Percentiles rank a stretch among this genome's conserved stretches.
Conservation (phyloP, 805 yeast species). For the Candida patagonica region DNA sequence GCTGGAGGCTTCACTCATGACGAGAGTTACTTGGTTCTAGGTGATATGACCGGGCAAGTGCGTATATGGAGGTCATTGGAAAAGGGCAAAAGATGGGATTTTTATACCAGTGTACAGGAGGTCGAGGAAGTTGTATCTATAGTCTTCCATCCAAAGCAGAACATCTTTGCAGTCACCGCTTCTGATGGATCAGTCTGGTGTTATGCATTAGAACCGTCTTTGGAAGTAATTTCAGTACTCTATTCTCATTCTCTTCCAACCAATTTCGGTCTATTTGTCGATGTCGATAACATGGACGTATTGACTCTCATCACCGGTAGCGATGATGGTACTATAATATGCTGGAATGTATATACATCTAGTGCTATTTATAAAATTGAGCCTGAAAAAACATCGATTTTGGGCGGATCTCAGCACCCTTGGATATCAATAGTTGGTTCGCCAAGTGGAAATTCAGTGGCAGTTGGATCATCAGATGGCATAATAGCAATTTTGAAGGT, state of each 20-base stretch:
- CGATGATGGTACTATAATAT: constrained; percentile 77
- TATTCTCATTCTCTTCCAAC: constrained; percentile 68
- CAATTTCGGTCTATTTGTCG: constrained; percentile 68
- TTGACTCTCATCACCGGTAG: constrained; percentile 65
- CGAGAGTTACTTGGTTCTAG: constrained; percentile 75
- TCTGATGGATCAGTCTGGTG: constrained; percentile 93
- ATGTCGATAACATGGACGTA: constrained; percentile 46
- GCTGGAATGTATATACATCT: constrained; percentile 83
- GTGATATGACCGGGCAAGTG: constrained; percentile 89
- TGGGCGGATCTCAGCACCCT: constrained; percentile 69
- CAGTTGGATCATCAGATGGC: constrained; percentile 86
- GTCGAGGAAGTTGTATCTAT: constrained; percentile 88
- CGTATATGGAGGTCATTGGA: constrained; percentile 61
- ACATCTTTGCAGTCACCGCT: constrained; percentile 84
- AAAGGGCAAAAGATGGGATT: constrained; percentile 78
- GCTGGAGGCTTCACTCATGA: constrained; percentile 75
- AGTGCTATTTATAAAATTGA: constrained; percentile 44
- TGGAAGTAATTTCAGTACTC: constrained; percentile 40
- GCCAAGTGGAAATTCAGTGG: constrained; percentile 46
- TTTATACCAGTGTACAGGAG: constrained; percentile 64
- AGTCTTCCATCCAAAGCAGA: constrained; percentile 63
- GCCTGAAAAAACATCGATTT: constrained; percentile 28
- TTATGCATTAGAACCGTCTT: constrained; percentile 59
- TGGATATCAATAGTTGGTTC: constrained; percentile 69
- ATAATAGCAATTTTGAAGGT: constrained; percentile 68